Evolutionary conservation across 164 flowering plant species (phyloP).

Genomic region (Stephania japonica): DNA sequence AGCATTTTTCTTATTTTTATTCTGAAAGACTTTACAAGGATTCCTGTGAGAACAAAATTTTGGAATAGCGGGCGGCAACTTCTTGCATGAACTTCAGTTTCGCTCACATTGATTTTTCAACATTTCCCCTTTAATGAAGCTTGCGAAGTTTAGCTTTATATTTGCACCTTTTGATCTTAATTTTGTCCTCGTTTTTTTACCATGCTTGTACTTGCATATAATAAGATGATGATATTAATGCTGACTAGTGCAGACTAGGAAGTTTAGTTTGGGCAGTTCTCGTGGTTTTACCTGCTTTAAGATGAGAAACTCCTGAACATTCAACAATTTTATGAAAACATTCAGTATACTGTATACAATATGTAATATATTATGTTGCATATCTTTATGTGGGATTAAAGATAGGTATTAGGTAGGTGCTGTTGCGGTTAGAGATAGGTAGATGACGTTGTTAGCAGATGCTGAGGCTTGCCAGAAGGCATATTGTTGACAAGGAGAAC

Average conservation of each 20-base stretch:
- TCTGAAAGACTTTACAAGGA: neutral
- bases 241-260: neutral
- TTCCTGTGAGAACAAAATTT: no score
- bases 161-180: no score
- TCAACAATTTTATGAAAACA: neutral
- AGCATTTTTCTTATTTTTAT: neutral
- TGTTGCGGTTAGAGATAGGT: neutral
- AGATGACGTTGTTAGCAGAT: neutral
- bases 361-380: no score
- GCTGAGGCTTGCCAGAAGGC: neutral
- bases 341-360: neutral
- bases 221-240: neutral
- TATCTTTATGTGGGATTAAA: no score
- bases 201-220: no score
- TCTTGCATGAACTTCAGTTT: neutral
- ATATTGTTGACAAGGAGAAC: neutral
- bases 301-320: neutral
- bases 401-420: no score
- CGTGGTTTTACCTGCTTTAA: neutral
- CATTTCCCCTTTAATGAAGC: no score
- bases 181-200: no score
- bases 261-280: neutral
- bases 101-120: neutral
- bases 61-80: no score
- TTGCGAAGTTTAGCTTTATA: no score